Conservation (phyloP, 148 eudicot genomes). For the Camellia sinensis region DNA sequence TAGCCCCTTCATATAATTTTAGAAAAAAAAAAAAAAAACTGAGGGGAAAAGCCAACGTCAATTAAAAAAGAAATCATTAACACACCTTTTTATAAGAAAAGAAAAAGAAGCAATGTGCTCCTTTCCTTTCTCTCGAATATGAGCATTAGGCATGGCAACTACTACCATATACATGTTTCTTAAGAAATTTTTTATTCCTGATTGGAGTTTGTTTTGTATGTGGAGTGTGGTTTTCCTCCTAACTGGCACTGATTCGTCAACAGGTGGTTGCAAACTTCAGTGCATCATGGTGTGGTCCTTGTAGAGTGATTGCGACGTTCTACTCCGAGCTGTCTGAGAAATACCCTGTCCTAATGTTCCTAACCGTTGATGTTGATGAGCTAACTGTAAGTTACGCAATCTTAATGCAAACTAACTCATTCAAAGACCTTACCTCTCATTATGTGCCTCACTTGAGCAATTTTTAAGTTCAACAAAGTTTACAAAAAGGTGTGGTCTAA, state of each 20-base stretch:
- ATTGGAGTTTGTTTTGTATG: no score
- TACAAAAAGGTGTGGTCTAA: neutral
- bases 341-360: slow-evolving; percentile 67
- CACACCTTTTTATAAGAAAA: no score
- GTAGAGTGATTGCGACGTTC: slow-evolving; percentile 81
- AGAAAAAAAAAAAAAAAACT: no score
- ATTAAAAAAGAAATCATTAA: no score
- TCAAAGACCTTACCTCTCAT: neutral
- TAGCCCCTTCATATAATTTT: no score
- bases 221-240: no score
- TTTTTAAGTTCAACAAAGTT: neutral
- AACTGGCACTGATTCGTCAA: slow-evolving; percentile 5
- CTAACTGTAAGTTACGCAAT: slow-evolving; percentile 62
- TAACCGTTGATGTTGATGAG: slow-evolving; percentile 88
- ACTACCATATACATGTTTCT: neutral
- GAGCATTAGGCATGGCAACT: neutral
- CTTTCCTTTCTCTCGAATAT: neutral
- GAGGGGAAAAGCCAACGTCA: no score
- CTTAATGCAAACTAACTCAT: neutral
- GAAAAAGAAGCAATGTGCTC: neutral
- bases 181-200: neutral
- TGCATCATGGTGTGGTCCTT: slow-evolving; percentile 98
- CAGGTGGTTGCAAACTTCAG: slow-evolving; percentile 96
- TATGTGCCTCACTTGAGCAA: neutral
- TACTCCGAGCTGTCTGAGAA: slow-evolving; percentile 78